phyloP scores from a whole-genome alignment of 2,329 filamentous ascomycete species.

The Samsoniella hepiali region DNA sequence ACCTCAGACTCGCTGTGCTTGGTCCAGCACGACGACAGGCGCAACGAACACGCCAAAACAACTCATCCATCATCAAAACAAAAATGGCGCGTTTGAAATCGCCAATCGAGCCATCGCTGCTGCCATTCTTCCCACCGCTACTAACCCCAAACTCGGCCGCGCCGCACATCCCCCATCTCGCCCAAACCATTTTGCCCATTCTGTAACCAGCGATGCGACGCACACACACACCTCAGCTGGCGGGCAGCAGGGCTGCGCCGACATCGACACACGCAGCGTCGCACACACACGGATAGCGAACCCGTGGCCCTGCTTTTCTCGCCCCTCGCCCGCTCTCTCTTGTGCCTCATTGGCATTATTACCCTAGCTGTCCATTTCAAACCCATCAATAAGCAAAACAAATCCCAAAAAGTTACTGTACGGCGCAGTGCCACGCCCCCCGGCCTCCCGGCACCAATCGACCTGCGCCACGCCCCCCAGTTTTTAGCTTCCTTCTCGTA shows the following conservation, averaged over 20 bases:
- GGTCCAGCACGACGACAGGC: not conserved
- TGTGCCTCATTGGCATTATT: not conserved
- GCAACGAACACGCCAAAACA: not conserved
- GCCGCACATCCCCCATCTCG: not conserved
- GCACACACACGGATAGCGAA: constrained; percentile 1
- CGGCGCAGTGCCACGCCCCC: not conserved
- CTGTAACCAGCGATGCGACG: constrained; percentile 5
- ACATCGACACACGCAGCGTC: not conserved
- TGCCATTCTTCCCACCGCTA: too few species aligned
- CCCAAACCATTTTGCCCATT: not conserved
- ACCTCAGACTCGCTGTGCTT: not conserved
- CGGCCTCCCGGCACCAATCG: not conserved
- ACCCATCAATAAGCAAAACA: not conserved
- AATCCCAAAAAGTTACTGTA: not conserved
- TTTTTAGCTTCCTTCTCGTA: not conserved
- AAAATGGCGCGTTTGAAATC: not conserved
- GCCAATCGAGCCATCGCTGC: not conserved
- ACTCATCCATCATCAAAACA: not conserved
- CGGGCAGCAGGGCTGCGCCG: not conserved
- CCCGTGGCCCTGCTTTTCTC: not conserved
- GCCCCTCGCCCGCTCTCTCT: too few species aligned
- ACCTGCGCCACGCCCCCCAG: constrained; percentile 1
- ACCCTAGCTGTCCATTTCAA: not conserved
- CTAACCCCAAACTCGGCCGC: not conserved
- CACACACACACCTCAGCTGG: not conserved